Conservation (phyloP, 1,284 basidiomycete genomes). For the Ceratobasidium sp. region DNA sequence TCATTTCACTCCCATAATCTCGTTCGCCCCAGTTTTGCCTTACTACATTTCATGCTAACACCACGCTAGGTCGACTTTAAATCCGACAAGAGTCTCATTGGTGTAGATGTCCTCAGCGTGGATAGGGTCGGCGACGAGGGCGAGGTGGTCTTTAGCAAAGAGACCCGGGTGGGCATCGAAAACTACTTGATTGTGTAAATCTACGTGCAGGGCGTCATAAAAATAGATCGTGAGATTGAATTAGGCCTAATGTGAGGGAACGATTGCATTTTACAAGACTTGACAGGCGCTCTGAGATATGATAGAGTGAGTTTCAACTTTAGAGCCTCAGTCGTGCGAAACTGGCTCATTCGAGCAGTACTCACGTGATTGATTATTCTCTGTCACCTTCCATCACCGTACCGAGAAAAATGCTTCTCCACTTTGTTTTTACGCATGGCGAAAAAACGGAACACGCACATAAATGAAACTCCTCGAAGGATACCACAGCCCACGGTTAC, state of each 20-base stretch:
- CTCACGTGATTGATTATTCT: too few species aligned
- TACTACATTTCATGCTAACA: neutral
- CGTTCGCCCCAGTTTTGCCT: conserved; percentile 61
- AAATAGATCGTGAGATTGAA: neutral
- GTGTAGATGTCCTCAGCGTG: conserved; percentile 57
- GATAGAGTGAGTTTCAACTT: too few species aligned
- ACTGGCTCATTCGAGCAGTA: too few species aligned
- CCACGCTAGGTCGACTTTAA: conserved; percentile 31
- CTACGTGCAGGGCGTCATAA: neutral
- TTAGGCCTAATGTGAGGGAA: neutral
- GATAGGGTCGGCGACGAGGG: conserved; percentile 65
- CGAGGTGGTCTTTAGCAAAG: conserved; percentile 75
- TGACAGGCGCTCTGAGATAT: too few species aligned
- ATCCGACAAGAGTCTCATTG: conserved; percentile 36
- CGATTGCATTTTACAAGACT: neutral
- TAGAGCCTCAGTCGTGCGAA: too few species aligned
- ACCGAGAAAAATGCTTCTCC: too few species aligned
- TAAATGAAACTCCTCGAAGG: too few species aligned
- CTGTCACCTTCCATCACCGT: too few species aligned
- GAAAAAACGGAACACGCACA: too few species aligned
- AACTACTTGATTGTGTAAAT: conserved; percentile 61
- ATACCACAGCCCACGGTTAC: too few species aligned
- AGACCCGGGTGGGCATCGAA: conserved; percentile 74
- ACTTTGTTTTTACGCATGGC: too few species aligned
- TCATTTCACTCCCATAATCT: conserved; percentile 70